Evolutionary conservation across 2,329 filamentous ascomycete species (phyloP).

Genomic region (Xylaria sp.): DNA sequence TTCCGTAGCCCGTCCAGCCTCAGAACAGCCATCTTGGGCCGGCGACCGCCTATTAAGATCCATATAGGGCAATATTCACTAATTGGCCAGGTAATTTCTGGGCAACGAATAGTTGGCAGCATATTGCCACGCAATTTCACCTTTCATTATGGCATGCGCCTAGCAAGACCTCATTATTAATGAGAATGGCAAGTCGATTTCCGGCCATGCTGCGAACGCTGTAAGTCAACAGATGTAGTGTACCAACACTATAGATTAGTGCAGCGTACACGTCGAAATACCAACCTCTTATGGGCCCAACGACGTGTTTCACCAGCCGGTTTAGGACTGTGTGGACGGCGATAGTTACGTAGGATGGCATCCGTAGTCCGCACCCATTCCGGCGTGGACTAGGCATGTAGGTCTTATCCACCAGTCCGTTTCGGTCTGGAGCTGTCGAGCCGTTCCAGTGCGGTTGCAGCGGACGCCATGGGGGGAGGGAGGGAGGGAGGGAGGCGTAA

Average conservation of each 20-base stretch:
- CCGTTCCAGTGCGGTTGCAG: not conserved
- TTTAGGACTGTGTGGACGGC: not conserved
- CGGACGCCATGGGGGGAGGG: not conserved
- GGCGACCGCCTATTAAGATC: not conserved
- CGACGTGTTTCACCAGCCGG: not conserved
- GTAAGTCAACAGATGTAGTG: no score
- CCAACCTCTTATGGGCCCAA: not conserved
- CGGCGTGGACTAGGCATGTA: no score
- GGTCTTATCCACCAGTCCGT: no score
- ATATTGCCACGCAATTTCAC: not conserved
- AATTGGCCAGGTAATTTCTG: not conserved
- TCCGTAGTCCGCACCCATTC: no score
- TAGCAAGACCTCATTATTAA: not conserved
- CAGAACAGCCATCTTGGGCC: no score
- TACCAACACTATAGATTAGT: no score
- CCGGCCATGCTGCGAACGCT: no score
- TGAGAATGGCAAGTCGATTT: not conserved
- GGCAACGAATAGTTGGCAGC: not conserved
- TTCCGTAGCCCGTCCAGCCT: no score
- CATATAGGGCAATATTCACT: not conserved
- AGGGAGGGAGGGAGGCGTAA: not conserved
- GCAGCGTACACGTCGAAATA: not conserved
- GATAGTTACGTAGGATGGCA: not conserved
- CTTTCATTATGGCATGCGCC: not conserved
- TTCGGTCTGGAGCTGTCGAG: no score